Base-by-base conservation (phyloP, 208 protist genomes). In the Leishmania arabica region DNA sequence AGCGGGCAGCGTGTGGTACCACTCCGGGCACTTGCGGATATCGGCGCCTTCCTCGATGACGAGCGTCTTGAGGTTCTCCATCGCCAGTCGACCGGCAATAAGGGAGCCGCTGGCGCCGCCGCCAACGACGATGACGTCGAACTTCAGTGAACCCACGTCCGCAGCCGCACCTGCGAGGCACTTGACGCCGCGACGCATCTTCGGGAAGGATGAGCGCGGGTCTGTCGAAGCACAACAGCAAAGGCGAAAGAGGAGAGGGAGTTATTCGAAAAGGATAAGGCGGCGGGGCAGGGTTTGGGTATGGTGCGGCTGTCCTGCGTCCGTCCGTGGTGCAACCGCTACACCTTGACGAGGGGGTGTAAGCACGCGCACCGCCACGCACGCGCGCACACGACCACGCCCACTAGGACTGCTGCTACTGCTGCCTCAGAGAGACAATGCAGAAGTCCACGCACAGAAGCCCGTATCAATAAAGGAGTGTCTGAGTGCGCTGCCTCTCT, bases 1-100 rank as follows among this genome's bases (percentile, higher is more conserved):
- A 19, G 85, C 83, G 0, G 91, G 89, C 11, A 97, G 82, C 11
- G 76, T 84, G 47, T 90, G 69, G 84, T 91, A 83, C 93, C 93
- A 97, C n/a, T 84, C 84, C 1, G 85, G 91, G 53, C 77, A 68
- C 77, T 87, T 75, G 58, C 91, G 91, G 53, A 96, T 88, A 76
- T 96, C 91, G 11, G 54, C 71, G 60, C 93, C 93, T 51, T 90
- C 88, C 85, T 97, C 93, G 0, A 97, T 47, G 19, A 97, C 74
- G 42, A 93, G 81, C 34, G 89, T 93, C 31, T 84, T 84, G 3
- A 93, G 21, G 79, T 97, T 95, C 75, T 93, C 90, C 86, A 92
- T 91, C 37, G 82, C 91, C 47, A 97, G 91, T 0, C 91, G 84
- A 27, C 91, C 91, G 6, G 93, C 93, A 37, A 97, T 79, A 31